Percentiles rank a stretch among this genome's conserved stretches.
These are phyloP conservation scores for Neocucurbitaria cava DNA, from an alignment of 2,329 filamentous ascomycete species.

Conservation along the genomic window DNA sequence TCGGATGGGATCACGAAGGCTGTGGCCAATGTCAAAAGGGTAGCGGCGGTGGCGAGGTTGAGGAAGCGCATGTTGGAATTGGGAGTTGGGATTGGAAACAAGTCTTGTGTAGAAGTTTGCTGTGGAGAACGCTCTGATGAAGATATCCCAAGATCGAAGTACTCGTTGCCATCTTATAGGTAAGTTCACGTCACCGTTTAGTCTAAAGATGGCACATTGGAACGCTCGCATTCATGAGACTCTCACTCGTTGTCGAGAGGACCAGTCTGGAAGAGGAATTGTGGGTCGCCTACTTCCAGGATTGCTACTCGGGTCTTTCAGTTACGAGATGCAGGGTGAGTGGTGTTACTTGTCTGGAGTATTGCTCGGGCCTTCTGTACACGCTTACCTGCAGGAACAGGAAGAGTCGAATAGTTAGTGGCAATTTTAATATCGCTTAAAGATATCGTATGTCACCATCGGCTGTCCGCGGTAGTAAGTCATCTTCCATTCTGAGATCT, in stretches of 20 bases:
- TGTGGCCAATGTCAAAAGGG: not conserved
- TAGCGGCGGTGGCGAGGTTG: conserved; percentile 1
- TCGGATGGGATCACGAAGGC: conserved; percentile 3
- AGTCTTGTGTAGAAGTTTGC: not conserved
- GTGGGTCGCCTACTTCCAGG: not conserved
- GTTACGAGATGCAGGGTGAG: too few species aligned
- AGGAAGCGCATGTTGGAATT: conserved; percentile 2
- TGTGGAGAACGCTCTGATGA: not conserved
- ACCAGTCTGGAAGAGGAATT: not conserved
- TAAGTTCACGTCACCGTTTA: too few species aligned
- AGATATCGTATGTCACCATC: too few species aligned
- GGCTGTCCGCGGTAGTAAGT: too few species aligned
- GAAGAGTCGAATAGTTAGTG: too few species aligned
- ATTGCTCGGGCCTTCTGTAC: too few species aligned
- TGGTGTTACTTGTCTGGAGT: too few species aligned
- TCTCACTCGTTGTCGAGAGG: not conserved
- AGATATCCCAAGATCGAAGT: not conserved
- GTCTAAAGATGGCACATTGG: too few species aligned
- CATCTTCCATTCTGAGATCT: too few species aligned
- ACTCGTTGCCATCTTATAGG: not conserved
- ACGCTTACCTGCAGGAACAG: too few species aligned
- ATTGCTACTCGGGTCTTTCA: not conserved
- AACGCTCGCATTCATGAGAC: too few species aligned
- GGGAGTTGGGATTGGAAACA: not conserved
- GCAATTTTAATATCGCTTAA: too few species aligned